Evolutionary conservation across 2,329 filamentous ascomycete species (phyloP).

Genomic region (Byssochlamys sp.): DNA sequence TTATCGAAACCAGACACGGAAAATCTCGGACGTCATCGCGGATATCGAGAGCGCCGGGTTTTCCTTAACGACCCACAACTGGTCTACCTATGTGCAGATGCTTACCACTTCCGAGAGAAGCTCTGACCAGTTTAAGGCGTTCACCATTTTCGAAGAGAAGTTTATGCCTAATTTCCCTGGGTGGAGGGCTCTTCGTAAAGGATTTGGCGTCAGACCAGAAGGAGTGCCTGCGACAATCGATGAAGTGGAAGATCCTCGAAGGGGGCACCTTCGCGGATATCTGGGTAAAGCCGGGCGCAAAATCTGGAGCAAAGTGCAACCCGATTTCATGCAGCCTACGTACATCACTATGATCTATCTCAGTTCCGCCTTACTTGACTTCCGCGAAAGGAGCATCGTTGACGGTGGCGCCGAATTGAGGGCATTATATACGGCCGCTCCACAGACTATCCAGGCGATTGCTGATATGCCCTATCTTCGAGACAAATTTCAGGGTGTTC

Average conservation of each 20-base stretch:
- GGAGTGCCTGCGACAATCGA: slow-evolving; percentile 20
- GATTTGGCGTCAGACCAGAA: slow-evolving; percentile 21
- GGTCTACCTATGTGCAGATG: slow-evolving; percentile 66
- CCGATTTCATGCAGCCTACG: slow-evolving; percentile 34
- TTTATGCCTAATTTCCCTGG: slow-evolving; percentile 73
- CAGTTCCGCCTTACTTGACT: slow-evolving; percentile 29
- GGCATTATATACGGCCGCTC: slow-evolving; percentile 21
- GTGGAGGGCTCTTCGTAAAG: slow-evolving; percentile 45
- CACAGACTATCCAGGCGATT: slow-evolving; percentile 28
- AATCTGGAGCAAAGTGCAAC: slow-evolving; percentile 29
- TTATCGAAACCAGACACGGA: slow-evolving; percentile 44
- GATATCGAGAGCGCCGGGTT: slow-evolving; percentile 60
- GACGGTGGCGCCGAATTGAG: slow-evolving; percentile 22
- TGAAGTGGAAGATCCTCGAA: slow-evolving; percentile 20
- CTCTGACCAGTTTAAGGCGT: slow-evolving; percentile 50
- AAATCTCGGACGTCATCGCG: slow-evolving; percentile 44
- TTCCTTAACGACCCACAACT: slow-evolving; percentile 62
- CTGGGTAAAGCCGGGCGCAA: slow-evolving; percentile 22
- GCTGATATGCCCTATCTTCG: slow-evolving; percentile 29
- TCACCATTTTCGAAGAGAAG: slow-evolving; percentile 61
- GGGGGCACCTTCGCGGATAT: slow-evolving; percentile 13
- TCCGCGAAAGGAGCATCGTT: slow-evolving; percentile 26
- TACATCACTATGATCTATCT: slow-evolving; percentile 37
- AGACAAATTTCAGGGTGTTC: slow-evolving; percentile 32
- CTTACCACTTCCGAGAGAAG: slow-evolving; percentile 53